Conservation (phyloP, 1,284 basidiomycete species). For the Lignosus rhinocerotis region DNA sequence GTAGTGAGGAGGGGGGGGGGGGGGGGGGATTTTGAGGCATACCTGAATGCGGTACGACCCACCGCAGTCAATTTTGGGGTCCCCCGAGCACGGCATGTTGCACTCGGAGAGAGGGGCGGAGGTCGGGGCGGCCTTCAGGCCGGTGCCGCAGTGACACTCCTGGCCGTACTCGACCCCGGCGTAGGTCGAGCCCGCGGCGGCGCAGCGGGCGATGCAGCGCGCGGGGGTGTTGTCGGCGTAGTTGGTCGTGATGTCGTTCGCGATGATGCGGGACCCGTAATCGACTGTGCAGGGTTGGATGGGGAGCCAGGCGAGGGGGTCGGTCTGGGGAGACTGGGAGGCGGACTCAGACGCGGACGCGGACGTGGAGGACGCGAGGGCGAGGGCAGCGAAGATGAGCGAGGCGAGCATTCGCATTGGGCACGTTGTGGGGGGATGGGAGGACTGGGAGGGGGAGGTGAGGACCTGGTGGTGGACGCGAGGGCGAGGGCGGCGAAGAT, state of each 20-base stretch:
- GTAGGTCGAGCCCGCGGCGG: constrained; percentile 23
- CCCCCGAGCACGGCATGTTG: not conserved
- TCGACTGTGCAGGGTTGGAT: constrained; percentile 25
- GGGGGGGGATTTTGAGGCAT: not conserved
- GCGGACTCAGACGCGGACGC: not conserved
- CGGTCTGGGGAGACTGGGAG: not conserved
- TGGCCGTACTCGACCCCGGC: constrained; percentile 29
- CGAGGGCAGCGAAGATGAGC: constrained; percentile 6
- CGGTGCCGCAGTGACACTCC: constrained; percentile 30
- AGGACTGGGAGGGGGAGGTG: too few species aligned
- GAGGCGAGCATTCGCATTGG: not conserved
- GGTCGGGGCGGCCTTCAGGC: constrained; percentile 16
- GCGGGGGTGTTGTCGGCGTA: constrained; percentile 20
- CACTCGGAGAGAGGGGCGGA: not conserved
- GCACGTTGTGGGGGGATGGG: too few species aligned
- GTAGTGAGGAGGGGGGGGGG: not conserved
- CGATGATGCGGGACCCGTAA: constrained; percentile 24
- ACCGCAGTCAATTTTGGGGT: not conserved
- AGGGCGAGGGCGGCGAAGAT: constrained; percentile 9
- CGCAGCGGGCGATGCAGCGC: constrained; percentile 22
- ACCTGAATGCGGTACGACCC: not conserved
- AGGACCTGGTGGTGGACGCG: not conserved
- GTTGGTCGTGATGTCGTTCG: constrained; percentile 19
- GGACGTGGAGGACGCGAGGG: constrained; percentile 2
- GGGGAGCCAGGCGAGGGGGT: constrained; percentile 23